Base-by-base conservation (phyloP, 2,329 filamentous ascomycete species). In the Diaporthe longicolla region DNA sequence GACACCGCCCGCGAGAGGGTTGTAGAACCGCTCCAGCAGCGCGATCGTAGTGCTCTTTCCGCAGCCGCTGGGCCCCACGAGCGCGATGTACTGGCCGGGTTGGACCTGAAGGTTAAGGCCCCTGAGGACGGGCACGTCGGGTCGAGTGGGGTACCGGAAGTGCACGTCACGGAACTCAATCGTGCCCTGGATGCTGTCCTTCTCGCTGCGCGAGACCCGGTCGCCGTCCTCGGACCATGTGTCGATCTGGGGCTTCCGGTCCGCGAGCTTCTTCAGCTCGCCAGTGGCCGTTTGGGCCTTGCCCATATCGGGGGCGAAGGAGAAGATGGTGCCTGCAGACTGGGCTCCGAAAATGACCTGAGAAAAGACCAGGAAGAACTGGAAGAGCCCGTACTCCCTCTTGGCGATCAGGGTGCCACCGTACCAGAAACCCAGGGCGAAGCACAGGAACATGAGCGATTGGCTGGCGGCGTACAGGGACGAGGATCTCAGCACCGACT, bases 1-100 rank as follows among this genome's bases (percentile, higher is more conserved):
- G 45, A 99, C 88, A 19, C 92, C 92, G 17, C 97, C 97, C 0
- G 90, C 88, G 0, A 97, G 88, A 0, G 95, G 94, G 78, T 98
- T 95, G 81, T 98, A 98, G 85, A 98, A 98, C 45, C 97, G 93
- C 82, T 98, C 96, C 43, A 98, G 87, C 5, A 98, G 88, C 4
- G 94, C 93, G 81, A 98, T 97, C 0, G 95, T 97, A 0, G 97
- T 98, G 66, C 92, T 95, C 86, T 99, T 98, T 73, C 97, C 97
- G 80, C 95, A 98, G 3, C 97, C 96, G 59, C 93, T 97, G 0
- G 96, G 93, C n/a, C 97, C 97, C 11, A 98, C 97, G 3, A 98
- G 89, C 0, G 96, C 97, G 10, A 96, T 89, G 78, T 96, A 97
- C 81, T 96, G 93, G 5, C 94, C 94, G 0, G 94, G 93, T 37